These are phyloP conservation scores for Fagus sylvatica DNA, from an alignment of 306 rosid species.

Conservation along the genomic window DNA sequence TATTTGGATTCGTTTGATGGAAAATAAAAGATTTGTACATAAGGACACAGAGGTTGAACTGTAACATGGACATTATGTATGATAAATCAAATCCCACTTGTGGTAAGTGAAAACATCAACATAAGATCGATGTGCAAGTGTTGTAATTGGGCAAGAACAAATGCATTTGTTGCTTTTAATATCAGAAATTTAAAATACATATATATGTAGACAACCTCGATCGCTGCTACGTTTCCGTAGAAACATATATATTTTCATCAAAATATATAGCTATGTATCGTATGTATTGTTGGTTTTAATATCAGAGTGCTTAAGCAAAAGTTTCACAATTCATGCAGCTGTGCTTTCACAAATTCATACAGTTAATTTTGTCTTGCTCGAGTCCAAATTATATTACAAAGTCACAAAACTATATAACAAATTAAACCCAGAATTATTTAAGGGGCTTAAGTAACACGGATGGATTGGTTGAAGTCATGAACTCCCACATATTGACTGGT, in stretches of 20 bases:
- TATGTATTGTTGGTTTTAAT: no score
- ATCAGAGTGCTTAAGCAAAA: no score
- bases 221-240: no score
- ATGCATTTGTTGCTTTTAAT: no score
- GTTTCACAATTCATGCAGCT: no score
- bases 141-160: not conserved
- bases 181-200: no score
- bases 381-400: no score
- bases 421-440: not conserved
- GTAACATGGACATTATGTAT: not conserved
- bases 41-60: not conserved
- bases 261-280: no score
- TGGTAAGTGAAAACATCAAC: not conserved
- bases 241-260: no score
- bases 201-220: no score
- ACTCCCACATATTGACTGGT: constrained; percentile 11
- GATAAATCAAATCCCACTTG: constrained; percentile 4
- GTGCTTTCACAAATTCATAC: not conserved
- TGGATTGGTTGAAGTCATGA: not conserved
- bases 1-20: not conserved
- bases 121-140: not conserved
- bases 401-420: not conserved
- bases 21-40: not conserved
- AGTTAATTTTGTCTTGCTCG: not conserved
- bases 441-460: not conserved